Percentiles rank a stretch among this genome's conserved stretches.
phyloP scores from a whole-genome alignment of 805 yeast genomes.

The Kluyveromyces lactis region DNA sequence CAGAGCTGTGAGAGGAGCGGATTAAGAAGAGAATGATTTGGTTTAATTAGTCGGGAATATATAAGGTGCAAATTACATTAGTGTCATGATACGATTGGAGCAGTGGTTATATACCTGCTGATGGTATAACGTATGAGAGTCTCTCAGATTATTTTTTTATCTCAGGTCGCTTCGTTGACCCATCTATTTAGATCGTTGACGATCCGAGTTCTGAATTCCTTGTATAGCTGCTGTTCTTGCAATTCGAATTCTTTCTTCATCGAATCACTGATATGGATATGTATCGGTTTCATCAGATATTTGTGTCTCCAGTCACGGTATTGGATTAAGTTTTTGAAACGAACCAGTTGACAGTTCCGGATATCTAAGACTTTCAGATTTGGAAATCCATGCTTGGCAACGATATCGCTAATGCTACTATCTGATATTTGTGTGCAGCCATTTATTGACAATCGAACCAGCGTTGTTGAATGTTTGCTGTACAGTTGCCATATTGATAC shows the following conservation, averaged over 20 bases:
- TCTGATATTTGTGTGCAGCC: constrained; percentile 56
- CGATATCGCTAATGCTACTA: constrained; percentile 45
- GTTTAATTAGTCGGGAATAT: too few species aligned
- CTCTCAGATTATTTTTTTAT: too few species aligned
- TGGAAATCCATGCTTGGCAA: constrained; percentile 39
- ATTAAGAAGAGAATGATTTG: too few species aligned
- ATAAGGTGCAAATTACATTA: too few species aligned
- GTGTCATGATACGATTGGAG: too few species aligned
- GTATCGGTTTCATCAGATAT: constrained; percentile 38
- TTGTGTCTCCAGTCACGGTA: constrained; percentile 52
- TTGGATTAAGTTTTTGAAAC: constrained; percentile 56
- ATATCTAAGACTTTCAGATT: constrained; percentile 69
- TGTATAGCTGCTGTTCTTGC: constrained; percentile 53
- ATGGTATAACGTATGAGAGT: too few species aligned
- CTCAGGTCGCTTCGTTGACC: constrained; percentile 35
- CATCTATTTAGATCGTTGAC: constrained; percentile 57
- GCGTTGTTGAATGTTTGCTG: constrained; percentile 35
- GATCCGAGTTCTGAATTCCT: constrained; percentile 46
- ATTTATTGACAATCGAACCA: constrained; percentile 68
- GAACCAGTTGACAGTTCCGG: constrained; percentile 49
- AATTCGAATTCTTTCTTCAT: constrained; percentile 50
- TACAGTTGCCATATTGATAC: constrained; percentile 76
- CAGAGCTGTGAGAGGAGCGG: too few species aligned
- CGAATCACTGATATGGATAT: constrained; percentile 73
- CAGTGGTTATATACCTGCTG: too few species aligned